Base-by-base conservation (phyloP, 1,284 basidiomycete genomes). In the Phaffia rhodozyma region DNA sequence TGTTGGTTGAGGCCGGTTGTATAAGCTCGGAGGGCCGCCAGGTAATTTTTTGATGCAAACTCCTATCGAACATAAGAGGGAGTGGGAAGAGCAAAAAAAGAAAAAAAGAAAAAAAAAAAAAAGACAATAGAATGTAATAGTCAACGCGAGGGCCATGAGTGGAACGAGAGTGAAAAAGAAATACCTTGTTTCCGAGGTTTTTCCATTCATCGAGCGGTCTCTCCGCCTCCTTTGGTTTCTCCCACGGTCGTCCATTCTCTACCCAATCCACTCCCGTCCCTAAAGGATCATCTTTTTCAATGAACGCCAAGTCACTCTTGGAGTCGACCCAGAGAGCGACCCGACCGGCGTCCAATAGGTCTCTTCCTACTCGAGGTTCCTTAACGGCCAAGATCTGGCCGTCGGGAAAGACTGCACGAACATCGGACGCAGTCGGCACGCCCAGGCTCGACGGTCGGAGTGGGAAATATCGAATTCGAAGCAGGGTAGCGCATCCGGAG, bases 391-490 rank as follows among this genome's bases (percentile, higher is more conserved):
- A 38, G 13, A 65, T 9, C 5, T 54, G 30, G 25, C 59, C 63
- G 3, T 2, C 57, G 3, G 63, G 63, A 21, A 65, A 65, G 16
- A 51, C 34, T 2, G 59, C 63, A 7, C 61, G 29, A n/a, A 65
- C 32, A 29, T 65, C 63, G 4, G 5, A 27, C 38, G 43, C 53
- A 1, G 54, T 57, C 25, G 63, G 63, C 21, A 58, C 32, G 18
- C 63, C 59, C 48, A 65, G 58, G 3, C 58, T 57, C 1, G 63
- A 30, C 5, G 63, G 63, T 5, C 60, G 59, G 23, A 65, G 48
- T 5, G 63, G 63, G 38, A 60, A 65, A 50, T 55, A 29, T 54
- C 58, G 53, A 6, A 65, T 58, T 5, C 43, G 52, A 20, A 65
- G 63, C 20, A 60, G 48, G 5, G 52, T 53, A n/a, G 58, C 49